Evolutionary conservation across 148 eudicot genomes (phyloP).

Genomic region (Rhododendron ferrugineum): DNA sequence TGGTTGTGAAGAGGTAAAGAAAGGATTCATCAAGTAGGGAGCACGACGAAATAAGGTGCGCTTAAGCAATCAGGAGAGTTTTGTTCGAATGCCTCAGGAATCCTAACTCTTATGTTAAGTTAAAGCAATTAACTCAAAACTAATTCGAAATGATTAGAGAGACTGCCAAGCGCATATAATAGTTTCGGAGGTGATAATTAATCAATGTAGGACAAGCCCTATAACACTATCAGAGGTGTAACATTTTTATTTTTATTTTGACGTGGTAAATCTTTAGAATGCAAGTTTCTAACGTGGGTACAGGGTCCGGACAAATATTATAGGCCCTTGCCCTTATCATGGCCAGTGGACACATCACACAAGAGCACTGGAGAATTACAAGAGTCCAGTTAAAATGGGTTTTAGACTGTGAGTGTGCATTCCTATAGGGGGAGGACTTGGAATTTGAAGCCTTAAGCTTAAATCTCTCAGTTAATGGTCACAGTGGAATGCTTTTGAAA

Average conservation of each 20-base stretch:
- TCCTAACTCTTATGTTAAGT: neutral
- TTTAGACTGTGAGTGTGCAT: neutral
- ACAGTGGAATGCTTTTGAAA: neutral
- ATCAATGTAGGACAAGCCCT: neutral
- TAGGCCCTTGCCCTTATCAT: neutral
- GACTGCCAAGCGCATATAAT: neutral
- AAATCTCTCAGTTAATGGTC: neutral
- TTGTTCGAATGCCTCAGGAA: neutral
- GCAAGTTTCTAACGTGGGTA: neutral
- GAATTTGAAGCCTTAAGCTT: neutral
- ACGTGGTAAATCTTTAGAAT: neutral
- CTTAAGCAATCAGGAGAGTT: neutral
- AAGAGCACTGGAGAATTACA: neutral
- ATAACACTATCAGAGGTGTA: neutral
- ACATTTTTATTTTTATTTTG: neutral
- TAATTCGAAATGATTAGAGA: neutral
- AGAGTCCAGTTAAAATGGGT: neutral
- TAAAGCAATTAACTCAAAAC: neutral
- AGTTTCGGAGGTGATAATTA: neutral
- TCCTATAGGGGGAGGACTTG: neutral
- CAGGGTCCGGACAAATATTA: neutral
- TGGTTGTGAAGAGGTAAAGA: neutral
- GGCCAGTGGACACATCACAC: neutral
- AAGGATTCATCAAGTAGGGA: neutral
- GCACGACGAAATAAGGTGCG: neutral